These are phyloP conservation scores for Casuarina cunninghamiana DNA, from an alignment of 306 rosid genomes.

Conservation along the genomic window DNA sequence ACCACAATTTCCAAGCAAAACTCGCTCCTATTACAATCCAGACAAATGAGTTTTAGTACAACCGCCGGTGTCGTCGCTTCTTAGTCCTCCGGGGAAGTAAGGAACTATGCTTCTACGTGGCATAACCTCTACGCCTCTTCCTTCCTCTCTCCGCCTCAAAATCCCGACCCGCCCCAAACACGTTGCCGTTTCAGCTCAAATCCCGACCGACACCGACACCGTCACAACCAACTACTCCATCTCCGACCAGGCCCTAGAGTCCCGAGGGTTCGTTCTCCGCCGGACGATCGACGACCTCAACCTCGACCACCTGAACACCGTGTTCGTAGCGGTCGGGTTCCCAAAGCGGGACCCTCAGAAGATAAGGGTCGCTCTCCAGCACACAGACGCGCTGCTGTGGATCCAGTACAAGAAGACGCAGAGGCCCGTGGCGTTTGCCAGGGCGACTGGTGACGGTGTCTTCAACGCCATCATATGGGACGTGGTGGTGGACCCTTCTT, in stretches of 20 bases:
- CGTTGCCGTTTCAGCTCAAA: conserved; percentile 41
- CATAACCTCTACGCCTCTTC: conserved; percentile 34
- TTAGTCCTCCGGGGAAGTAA: background rate
- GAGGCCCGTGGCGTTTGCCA: conserved; percentile 77
- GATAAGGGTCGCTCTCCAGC: conserved; percentile 66
- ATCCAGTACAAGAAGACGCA: conserved; percentile 57
- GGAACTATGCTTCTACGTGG: conserved; percentile 57
- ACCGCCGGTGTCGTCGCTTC: background rate
- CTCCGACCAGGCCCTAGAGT: conserved; percentile 58
- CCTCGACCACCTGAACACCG: conserved; percentile 69
- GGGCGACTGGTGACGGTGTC: conserved; percentile 93
- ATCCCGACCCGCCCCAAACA: conserved; percentile 21
- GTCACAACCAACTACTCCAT: conserved; percentile 30
- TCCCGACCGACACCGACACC: background rate
- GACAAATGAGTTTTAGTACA: too few relatives aligned
- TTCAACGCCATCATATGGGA: conserved; percentile 95
- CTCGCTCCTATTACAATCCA: conserved; percentile 18
- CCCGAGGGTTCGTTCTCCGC: conserved; percentile 72
- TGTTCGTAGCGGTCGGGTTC: conserved; percentile 87
- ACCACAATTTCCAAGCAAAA: background rate
- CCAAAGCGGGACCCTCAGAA: conserved; percentile 70
- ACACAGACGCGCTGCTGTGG: conserved; percentile 77
- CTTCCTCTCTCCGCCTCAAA: conserved; percentile 21
- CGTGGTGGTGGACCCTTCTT: conserved; percentile 90
- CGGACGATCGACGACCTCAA: conserved; percentile 53